Evolutionary conservation across 257 asterid species (phyloP), one percentile per base, ranked within the genome.

Genomic region (Solanum chaucha): DNA sequence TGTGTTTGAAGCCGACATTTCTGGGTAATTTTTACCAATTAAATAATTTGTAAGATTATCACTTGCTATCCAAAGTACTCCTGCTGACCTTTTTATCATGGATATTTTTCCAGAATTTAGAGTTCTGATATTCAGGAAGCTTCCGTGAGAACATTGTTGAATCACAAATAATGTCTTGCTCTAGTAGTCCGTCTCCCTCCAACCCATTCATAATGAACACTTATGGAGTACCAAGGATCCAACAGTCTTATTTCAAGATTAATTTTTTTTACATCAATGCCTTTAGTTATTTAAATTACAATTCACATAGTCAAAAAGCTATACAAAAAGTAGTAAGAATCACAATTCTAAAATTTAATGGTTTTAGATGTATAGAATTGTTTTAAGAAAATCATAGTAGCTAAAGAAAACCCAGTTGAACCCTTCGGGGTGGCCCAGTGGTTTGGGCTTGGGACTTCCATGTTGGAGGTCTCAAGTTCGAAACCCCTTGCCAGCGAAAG

Each of bases 1-100:
- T 19, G 99, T 97, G 81, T 96, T 97, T 90, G 99, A 97, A 89
- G 98, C 99, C 86, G 99, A 95, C 87, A 93, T 97, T 88, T 97
- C 99, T 89, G 90, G 98, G 99, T 97, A 90, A 88, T 75, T 84
- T 83, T 28, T 17, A 17, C 19, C 68, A 46, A 81, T 81, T 17
- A 48, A 35, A 88, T 81, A 88, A 12, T 86, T 30, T 84, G 36
- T 28, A 48, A 17, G 85, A 81, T 81, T 48, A 28, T 81, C 68
- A 28, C 65, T 78, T 78, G 40, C 84, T 15, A 26, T 30, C 67
- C 17, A 28, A 81, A 46, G 36, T 81, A 48, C 85, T 80, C 67
- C 19, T 48, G 68, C 73, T 75, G 88, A 30, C 67, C 74, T 24
- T 59, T 86, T 72, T n/a, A 20, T 75, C 41, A 14, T 86, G 68